A percentile compares a stretch with the other conserved stretches of the same genome.
Conservation (phyloP, 2,329 filamentous ascomycete genomes). For the Phoma sp. region DNA sequence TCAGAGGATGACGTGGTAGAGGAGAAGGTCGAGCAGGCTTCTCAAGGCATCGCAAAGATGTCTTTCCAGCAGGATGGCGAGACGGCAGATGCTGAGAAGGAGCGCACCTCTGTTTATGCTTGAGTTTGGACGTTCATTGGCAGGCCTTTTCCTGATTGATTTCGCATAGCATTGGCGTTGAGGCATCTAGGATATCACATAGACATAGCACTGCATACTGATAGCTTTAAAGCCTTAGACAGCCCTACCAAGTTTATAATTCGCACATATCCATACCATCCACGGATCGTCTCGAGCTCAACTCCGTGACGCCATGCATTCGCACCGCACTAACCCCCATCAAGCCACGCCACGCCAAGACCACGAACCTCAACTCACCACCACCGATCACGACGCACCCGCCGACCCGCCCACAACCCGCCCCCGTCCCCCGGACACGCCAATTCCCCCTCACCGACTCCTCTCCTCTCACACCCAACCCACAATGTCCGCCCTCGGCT, state of each 20-base stretch:
- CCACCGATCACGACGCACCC: slow-evolving; percentile 5
- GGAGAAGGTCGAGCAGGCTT: slow-evolving; percentile 26
- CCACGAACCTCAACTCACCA: slow-evolving; percentile 17
- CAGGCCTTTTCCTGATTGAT: neutral
- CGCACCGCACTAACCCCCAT: slow-evolving; percentile 20
- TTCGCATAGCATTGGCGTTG: slow-evolving; percentile 33
- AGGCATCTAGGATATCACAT: neutral
- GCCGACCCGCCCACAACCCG: slow-evolving; percentile 5
- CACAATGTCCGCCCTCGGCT: slow-evolving; percentile 39
- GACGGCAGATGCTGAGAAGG: slow-evolving; percentile 47
- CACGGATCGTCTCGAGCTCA: no score
- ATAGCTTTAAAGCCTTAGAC: no score
- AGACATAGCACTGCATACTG: neutral
- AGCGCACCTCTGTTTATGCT: slow-evolving; percentile 24
- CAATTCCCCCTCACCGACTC: slow-evolving; percentile 1
- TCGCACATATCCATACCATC: no score
- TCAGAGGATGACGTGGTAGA: slow-evolving; percentile 58
- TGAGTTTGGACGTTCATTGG: neutral
- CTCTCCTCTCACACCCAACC: neutral
- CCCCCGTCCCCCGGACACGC: neutral
- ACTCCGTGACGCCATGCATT: slow-evolving; percentile 17
- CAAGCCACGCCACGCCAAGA: slow-evolving; percentile 15
- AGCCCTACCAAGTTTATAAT: no score
- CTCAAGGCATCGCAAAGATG: slow-evolving; percentile 23
- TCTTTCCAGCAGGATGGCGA: slow-evolving; percentile 27